Conservation (phyloP, 345 rosid species). For the Noccaea bulbosa region DNA sequence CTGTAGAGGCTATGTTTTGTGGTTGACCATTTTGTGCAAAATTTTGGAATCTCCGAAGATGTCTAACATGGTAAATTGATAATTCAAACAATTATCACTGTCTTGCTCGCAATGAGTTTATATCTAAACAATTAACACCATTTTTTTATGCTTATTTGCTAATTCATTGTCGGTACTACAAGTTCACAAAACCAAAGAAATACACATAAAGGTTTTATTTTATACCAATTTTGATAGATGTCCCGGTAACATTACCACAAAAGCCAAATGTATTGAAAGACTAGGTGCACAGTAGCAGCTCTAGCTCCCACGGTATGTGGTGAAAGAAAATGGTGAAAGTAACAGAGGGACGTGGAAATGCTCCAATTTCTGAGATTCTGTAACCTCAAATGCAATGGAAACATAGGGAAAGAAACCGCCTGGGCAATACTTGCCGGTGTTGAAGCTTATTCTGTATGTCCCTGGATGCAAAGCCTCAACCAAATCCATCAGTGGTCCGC, state of each 20-base stretch:
- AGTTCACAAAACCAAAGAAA: constrained; percentile 15
- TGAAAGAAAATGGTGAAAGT: constrained; percentile 84
- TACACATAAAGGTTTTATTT: neutral
- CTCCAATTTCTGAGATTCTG: constrained; percentile 68
- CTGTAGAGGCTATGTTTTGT: constrained; percentile 28
- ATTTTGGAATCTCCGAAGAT: constrained; percentile 14
- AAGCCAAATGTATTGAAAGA: constrained; percentile 16
- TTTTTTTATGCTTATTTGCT: neutral
- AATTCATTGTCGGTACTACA: neutral
- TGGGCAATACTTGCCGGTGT: constrained; percentile 75
- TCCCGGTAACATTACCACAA: neutral
- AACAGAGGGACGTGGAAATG: constrained; percentile 95
- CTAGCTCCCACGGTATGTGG: constrained; percentile 89
- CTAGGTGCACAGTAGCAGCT: constrained; percentile 1
- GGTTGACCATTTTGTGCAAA: constrained; percentile 18
- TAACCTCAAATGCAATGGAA: constrained; percentile 70
- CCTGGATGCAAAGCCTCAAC: constrained; percentile 73
- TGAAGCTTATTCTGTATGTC: constrained; percentile 78
- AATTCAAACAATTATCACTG: neutral
- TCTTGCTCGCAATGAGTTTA: neutral
- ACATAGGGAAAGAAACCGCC: constrained; percentile 84
- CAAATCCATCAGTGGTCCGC: constrained; percentile 74
- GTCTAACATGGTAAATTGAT: neutral
- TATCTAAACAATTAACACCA: neutral
- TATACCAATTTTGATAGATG: constrained; percentile 11